These are phyloP conservation scores for Gentiana straminea DNA, from an alignment of 257 asterid species.

Conservation along the genomic window DNA sequence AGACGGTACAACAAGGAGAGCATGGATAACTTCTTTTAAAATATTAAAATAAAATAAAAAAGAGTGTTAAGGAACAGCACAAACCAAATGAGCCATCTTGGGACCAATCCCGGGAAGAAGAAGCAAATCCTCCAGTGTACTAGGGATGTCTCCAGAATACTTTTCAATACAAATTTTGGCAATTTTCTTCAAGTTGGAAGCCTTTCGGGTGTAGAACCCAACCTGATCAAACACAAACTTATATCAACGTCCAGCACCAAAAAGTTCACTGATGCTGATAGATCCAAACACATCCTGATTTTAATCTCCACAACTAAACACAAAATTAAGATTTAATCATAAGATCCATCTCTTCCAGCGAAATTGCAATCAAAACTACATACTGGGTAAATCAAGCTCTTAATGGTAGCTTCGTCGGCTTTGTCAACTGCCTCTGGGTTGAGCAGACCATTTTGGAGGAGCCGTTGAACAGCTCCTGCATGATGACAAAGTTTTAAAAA, in stretches of 20 bases:
- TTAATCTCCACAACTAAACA: no score
- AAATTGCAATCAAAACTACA: conserved; percentile 6
- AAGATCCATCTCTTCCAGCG: not conserved
- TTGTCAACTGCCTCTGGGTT: conserved; percentile 63
- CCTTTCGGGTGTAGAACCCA: conserved; percentile 92
- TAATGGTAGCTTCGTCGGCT: conserved; percentile 59
- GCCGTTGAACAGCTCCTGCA: conserved; percentile 89
- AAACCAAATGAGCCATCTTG: conserved; percentile 97
- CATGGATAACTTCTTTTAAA: not conserved
- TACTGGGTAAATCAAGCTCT: conserved; percentile 81
- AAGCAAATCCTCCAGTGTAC: conserved; percentile 73
- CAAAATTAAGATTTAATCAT: conserved; percentile 4
- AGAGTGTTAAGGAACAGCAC: conserved; percentile 1
- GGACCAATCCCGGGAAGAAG: conserved; percentile 97
- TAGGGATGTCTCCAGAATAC: conserved; percentile 83
- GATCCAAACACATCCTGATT: no score
- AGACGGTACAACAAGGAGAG: conserved; percentile 2
- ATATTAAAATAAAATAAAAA: no score
- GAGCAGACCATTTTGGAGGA: conserved; percentile 68
- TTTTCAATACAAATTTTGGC: conserved; percentile 64
- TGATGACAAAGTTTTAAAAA: conserved; percentile 5
- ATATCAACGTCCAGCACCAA: no score
- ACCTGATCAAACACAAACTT: conserved; percentile 33
- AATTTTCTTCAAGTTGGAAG: conserved; percentile 76
- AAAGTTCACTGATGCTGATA: no score